Conservation (phyloP, 2,329 filamentous ascomycete species). For the Fusarium zealandicum region DNA sequence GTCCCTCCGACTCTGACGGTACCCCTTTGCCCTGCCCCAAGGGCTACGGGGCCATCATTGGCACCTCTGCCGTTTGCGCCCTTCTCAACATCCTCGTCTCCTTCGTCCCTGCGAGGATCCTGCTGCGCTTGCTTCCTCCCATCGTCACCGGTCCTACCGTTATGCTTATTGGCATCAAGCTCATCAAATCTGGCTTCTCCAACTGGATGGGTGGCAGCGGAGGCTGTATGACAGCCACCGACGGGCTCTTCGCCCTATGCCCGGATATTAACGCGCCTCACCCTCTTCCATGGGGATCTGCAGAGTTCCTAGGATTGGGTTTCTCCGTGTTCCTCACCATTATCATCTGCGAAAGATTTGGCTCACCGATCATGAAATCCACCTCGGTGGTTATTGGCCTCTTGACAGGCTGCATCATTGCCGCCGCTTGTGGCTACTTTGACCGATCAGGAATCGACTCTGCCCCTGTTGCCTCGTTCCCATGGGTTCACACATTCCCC, state of each 20-base stretch:
- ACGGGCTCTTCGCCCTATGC: conserved; percentile 68
- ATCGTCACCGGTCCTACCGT: conserved; percentile 77
- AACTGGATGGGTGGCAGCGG: conserved; percentile 82
- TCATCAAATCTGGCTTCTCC: conserved; percentile 75
- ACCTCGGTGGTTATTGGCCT: conserved; percentile 78
- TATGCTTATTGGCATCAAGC: conserved; percentile 74
- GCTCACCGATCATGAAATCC: conserved; percentile 84
- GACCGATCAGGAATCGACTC: conserved; percentile 73
- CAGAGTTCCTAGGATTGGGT: conserved; percentile 79
- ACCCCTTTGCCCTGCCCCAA: conserved; percentile 76
- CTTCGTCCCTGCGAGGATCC: conserved; percentile 72
- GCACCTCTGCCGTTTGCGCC: conserved; percentile 70
- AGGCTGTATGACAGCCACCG: conserved; percentile 57
- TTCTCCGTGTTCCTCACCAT: conserved; percentile 84
- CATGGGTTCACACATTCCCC: conserved; percentile 81
- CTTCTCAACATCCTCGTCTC: conserved; percentile 77
- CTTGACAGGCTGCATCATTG: conserved; percentile 78
- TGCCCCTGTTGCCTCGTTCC: conserved; percentile 75
- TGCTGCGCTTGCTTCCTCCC: conserved; percentile 80
- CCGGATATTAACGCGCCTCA: conserved; percentile 73
- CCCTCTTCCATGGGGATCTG: conserved; percentile 77
- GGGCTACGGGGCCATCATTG: conserved; percentile 76
- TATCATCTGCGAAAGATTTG: conserved; percentile 81
- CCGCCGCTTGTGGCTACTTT: conserved; percentile 80
- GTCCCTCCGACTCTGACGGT: conserved; percentile 65